Conservation (phyloP, 2,329 filamentous ascomycete species). For the Ambrosiella xylebori region DNA sequence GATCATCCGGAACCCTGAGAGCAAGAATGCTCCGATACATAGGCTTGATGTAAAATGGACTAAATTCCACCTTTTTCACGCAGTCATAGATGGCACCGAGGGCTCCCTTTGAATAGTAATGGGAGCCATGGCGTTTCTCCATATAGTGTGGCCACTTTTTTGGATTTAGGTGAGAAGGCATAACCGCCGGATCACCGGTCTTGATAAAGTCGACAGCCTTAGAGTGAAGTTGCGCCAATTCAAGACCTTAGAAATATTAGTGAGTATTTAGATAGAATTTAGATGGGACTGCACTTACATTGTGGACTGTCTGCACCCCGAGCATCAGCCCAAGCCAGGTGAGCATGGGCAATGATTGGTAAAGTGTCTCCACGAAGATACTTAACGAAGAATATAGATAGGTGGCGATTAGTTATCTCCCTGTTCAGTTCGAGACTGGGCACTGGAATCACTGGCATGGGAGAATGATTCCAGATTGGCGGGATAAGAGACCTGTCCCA, state of each 20-base stretch:
- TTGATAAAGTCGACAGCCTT: slow-evolving; percentile 90
- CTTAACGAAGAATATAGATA: slow-evolving; percentile 71
- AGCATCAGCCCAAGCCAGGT: slow-evolving; percentile 60
- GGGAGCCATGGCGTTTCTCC: slow-evolving; percentile 41
- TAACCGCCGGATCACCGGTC: slow-evolving; percentile 59
- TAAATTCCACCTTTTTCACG: slow-evolving; percentile 49
- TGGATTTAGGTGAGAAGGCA: slow-evolving; percentile 44
- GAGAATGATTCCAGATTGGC: slow-evolving; percentile 46
- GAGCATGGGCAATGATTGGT: slow-evolving; percentile 61
- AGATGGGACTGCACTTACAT: slow-evolving; percentile 34
- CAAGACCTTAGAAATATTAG: slow-evolving; percentile 30
- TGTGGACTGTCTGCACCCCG: slow-evolving; percentile 48
- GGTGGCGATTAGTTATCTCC: slow-evolving; percentile 53
- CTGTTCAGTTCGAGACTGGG: slow-evolving; percentile 16
- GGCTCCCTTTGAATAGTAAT: slow-evolving; percentile 52
- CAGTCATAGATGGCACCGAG: slow-evolving; percentile 72
- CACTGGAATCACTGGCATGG: slow-evolving; percentile 49
- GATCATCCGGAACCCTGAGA: slow-evolving; percentile 32
- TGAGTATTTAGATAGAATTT: not conserved
- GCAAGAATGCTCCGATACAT: slow-evolving; percentile 64
- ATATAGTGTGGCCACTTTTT: slow-evolving; percentile 70
- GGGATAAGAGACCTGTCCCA: slow-evolving; percentile 71
- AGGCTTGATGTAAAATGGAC: slow-evolving; percentile 48
- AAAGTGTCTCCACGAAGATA: slow-evolving; percentile 88
- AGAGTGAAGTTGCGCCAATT: slow-evolving; percentile 68